Evolutionary conservation across 306 rosid genomes (phyloP), one percentile per base, ranked within the genome.

Genomic region (Purshia tridentata): DNA sequence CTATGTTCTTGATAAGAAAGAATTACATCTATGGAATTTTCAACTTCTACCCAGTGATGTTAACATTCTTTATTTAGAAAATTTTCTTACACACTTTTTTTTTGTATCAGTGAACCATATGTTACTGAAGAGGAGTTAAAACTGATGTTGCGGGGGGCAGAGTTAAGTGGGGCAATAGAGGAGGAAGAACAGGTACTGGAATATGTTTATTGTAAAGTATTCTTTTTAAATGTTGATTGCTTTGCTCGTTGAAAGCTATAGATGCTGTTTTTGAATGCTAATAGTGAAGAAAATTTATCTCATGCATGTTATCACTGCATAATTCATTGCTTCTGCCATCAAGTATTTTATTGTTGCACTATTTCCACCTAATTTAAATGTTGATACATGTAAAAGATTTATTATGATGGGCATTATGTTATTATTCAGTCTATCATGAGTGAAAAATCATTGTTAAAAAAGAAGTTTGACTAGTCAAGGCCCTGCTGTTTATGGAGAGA

Each of bases 91-190:
- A 9, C 42, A 14, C 5, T 61, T 42, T 70, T 70, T 61, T 18
- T 49, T 52, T 77, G 48, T n/a, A 61, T 47, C 77, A 95, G 99
- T 65, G 98, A 95, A 75, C 99, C 99, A 23, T 95, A 88, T 87
- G 99, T 95, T 72, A 95, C 99, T 60, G 99, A 95, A 76, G 99
- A 95, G 49, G 99, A 95, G 79, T 86, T 95, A 76, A 95, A 95
- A 81, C 79, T 92, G 89, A 95, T 95, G 97, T 77, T 95, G 83
- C 87, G 99, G 80, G 99, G 99, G 77, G 99, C 99, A 63, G 99
- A 95, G 65, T 78, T 95, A 85, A 95, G 99, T 64, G 99, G 99
- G 70, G 99, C 98, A 58, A 95, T 95, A 65, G 99, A 95, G 84
- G 99, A 95, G 88, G 99, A 95, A 84, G 99, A 95, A 77, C 99